These are phyloP conservation scores for Ramaria rubella DNA, from an alignment of 768 basidiomycete species.

Conservation along the genomic window DNA sequence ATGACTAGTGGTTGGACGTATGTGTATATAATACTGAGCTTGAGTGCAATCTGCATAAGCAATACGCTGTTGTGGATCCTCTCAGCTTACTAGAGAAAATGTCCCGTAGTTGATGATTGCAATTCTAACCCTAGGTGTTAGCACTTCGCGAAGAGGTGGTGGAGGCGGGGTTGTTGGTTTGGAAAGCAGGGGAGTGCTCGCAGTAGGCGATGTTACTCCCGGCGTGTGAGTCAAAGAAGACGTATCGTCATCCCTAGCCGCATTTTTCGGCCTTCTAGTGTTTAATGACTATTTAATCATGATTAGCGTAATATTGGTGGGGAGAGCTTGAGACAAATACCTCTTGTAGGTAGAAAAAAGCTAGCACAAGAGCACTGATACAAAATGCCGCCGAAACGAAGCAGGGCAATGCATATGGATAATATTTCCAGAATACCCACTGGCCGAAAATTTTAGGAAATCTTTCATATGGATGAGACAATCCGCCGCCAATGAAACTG, in stretches of 20 bases:
- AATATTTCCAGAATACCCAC: constrained; percentile 49
- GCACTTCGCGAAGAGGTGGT: neutral
- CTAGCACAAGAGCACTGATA: constrained; percentile 33
- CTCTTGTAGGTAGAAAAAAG: constrained; percentile 52
- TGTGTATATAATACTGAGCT: constrained; percentile 30
- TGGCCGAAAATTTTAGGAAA: constrained; percentile 57
- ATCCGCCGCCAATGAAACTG: constrained; percentile 44
- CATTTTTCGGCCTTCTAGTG: too few relatives aligned
- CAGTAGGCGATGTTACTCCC: too few relatives aligned
- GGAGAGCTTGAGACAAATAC: constrained; percentile 19
- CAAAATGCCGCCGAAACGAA: constrained; percentile 35
- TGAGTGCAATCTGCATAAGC: too few relatives aligned
- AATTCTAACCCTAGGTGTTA: neutral
- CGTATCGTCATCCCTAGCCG: neutral
- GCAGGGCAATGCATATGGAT: constrained; percentile 73
- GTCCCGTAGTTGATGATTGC: too few relatives aligned
- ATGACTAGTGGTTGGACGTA: constrained; percentile 52
- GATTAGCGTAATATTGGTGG: too few relatives aligned
- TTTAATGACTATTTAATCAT: too few relatives aligned
- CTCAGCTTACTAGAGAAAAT: too few relatives aligned
- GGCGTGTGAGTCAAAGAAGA: too few relatives aligned
- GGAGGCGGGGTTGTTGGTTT: neutral
- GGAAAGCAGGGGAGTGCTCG: neutral
- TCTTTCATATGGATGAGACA: constrained; percentile 60
- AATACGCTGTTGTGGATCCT: too few relatives aligned